Evolutionary conservation across 768 basidiomycete species (phyloP), one percentile per base, ranked within the genome.

Genomic region (Termitomyces titanicus): DNA sequence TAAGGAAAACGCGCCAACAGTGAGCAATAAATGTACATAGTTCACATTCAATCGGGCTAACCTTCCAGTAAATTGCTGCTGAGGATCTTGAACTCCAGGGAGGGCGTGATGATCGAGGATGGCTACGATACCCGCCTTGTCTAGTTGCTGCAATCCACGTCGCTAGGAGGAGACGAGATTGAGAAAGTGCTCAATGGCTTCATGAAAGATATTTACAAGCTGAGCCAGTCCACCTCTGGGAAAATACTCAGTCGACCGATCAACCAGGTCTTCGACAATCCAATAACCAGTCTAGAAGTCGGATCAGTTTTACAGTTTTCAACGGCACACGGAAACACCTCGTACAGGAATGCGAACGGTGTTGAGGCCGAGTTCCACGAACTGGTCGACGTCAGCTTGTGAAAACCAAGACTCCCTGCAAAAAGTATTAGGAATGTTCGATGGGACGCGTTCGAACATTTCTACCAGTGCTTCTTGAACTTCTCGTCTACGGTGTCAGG

Each of bases 261-360:
- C 64, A 0, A 92, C 89, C 8, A 92, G 72, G 3, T 74, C 76
- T 64, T 92, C 90, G 8, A 92, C 72, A 45, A 92, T 84, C 90
- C 90, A 92, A 65, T 86, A 92, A 0, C 90, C 89, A 38, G 92
- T 80, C 88, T 90, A 38, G 3, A 35, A 25, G 17, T 15, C 17
- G 7, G 1, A 8, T 38, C 5, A 44, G n/a, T 27, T 20, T 25
- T 8, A 25, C 8, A 25, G 15, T 4, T 7, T 25, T 37, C 1
- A 13, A 49, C n/a, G 3, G 24, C 10, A 25, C 17, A 49, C 5
- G 18, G 25, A 46, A 49, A 34, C 9, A 35, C 12, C 3, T 63
- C 84, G 55, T 61, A 89, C 88, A 0, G 90, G 90, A 61, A 92
- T 74, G 31, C 90, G 83, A 57, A 88, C 86, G 17, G 87, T 87